Conservation (phyloP, 306 rosid species). For the Dalbergia oliveri region DNA sequence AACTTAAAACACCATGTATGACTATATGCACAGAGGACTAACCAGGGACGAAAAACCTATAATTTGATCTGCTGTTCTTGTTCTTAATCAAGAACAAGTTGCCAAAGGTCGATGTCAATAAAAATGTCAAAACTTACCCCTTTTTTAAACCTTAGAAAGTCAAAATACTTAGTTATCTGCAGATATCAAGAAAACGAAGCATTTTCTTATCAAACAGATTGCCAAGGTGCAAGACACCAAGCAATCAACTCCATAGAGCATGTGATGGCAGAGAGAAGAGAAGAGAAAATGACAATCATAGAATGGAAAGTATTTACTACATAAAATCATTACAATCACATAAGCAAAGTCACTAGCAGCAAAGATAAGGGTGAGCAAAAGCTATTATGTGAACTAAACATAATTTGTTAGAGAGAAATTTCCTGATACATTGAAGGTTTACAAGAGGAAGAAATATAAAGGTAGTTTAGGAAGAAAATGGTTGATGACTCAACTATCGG, state of each 20-base stretch:
- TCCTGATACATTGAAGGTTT: too few relatives aligned
- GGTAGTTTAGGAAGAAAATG: too few relatives aligned
- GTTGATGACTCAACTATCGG: too few relatives aligned
- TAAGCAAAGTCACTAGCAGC: neutral
- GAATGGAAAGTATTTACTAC: neutral
- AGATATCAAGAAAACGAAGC: neutral
- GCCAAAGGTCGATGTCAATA: slow-evolving; percentile 4
- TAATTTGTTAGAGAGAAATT: too few relatives aligned
- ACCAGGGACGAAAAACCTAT: neutral
- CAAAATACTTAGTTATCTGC: neutral
- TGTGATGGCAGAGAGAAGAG: neutral
- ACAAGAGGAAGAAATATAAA: too few relatives aligned
- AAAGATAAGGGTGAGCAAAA: slow-evolving; percentile 5
- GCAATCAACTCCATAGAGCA: neutral
- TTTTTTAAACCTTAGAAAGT: neutral
- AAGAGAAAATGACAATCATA: slow-evolving; percentile 3
- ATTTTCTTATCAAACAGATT: neutral
- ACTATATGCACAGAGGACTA: neutral
- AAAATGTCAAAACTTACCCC: neutral
- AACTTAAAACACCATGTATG: neutral
- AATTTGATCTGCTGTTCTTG: slow-evolving; percentile 18
- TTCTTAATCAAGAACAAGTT: slow-evolving; percentile 20
- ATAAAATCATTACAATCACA: neutral
- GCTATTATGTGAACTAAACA: neutral
- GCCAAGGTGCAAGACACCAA: neutral